Percentiles rank a stretch among this genome's conserved stretches.
phyloP scores from a whole-genome alignment of 1,284 basidiomycete genomes.

The Ceratobasidium sp. region DNA sequence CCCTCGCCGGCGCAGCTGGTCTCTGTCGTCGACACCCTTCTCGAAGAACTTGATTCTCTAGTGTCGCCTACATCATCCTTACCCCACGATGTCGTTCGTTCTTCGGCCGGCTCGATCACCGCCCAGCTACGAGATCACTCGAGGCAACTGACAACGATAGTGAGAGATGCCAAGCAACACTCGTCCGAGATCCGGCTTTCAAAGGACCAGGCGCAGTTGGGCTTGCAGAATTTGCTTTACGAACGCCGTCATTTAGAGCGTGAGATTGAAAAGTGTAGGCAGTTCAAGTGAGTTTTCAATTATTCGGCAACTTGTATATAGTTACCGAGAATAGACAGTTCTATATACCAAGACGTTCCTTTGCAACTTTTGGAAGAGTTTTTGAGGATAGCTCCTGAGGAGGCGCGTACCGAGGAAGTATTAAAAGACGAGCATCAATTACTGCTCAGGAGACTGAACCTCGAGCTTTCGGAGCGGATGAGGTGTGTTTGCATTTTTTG shows the following conservation, averaged over 20 bases:
- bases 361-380: slow-evolving; percentile 77
- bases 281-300: slow-evolving; percentile 76
- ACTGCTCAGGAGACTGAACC: slow-evolving; percentile 83
- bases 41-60: slow-evolving; percentile 41
- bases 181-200: slow-evolving; percentile 80
- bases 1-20: slow-evolving; percentile 39
- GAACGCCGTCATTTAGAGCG: slow-evolving; percentile 86
- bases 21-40: slow-evolving; percentile 32
- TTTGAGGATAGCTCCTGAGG: slow-evolving; percentile 72
- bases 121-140: slow-evolving; percentile 46
- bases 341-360: slow-evolving; percentile 84
- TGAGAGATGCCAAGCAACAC: slow-evolving; percentile 74
- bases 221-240: slow-evolving; percentile 83
- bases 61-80: slow-evolving; percentile 37
- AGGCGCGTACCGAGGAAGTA: slow-evolving; percentile 70
- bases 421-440: slow-evolving; percentile 78
- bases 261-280: slow-evolving; percentile 87
- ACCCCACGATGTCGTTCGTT: slow-evolving; percentile 41
- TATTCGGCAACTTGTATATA: slow-evolving; percentile 1
- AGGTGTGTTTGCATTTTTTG: slow-evolving; percentile 61
- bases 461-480: slow-evolving; percentile 84
- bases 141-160: slow-evolving; percentile 46
- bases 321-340: slow-evolving; percentile 60
- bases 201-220: slow-evolving; percentile 86
- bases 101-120: slow-evolving; percentile 43